phyloP scores from a whole-genome alignment of 257 asterid genomes.

The Salvia rosmarinus region DNA sequence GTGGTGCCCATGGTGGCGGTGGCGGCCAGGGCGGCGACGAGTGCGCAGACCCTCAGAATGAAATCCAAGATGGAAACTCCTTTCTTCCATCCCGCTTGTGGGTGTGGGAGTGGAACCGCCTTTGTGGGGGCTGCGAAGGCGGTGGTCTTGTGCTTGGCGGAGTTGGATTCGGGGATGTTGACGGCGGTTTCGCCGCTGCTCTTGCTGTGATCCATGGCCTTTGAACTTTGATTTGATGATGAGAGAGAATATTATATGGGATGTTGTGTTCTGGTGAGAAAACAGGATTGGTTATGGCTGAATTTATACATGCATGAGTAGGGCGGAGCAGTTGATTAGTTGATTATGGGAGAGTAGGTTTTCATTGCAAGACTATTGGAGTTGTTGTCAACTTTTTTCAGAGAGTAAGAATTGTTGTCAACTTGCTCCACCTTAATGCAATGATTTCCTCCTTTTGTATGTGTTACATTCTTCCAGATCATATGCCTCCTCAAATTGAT shows the following conservation, averaged over 20 bases:
- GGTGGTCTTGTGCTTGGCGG: slow-evolving; percentile 44
- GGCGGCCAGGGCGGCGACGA: slow-evolving; percentile 66
- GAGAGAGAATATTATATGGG: not conserved
- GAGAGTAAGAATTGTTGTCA: slow-evolving; percentile 43
- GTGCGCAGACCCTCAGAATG: slow-evolving; percentile 66
- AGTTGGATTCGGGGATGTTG: slow-evolving; percentile 46
- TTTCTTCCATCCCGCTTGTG: slow-evolving; percentile 50
- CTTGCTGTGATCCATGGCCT: slow-evolving; percentile 41
- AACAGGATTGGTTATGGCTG: not conserved
- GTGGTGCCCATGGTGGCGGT: slow-evolving; percentile 81
- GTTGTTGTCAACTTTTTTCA: slow-evolving; percentile 44
- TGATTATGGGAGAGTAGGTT: slow-evolving; percentile 23
- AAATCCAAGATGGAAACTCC: slow-evolving; percentile 77
- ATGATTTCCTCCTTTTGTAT: not conserved
- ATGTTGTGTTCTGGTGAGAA: slow-evolving; percentile 26
- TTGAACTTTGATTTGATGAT: not conserved
- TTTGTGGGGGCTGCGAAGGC: slow-evolving; percentile 37
- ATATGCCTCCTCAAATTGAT: not conserved
- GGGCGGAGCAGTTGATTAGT: slow-evolving; percentile 9
- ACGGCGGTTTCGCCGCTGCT: slow-evolving; percentile 45
- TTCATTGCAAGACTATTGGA: slow-evolving; percentile 16
- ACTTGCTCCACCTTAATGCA: slow-evolving; percentile 40
- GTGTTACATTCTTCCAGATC: too few relatives aligned
- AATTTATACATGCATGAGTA: slow-evolving; percentile 24
- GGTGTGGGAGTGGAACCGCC: slow-evolving; percentile 34